Conservation (phyloP, 2,329 filamentous ascomycete species). For the Fusarium solani-melongenae region DNA sequence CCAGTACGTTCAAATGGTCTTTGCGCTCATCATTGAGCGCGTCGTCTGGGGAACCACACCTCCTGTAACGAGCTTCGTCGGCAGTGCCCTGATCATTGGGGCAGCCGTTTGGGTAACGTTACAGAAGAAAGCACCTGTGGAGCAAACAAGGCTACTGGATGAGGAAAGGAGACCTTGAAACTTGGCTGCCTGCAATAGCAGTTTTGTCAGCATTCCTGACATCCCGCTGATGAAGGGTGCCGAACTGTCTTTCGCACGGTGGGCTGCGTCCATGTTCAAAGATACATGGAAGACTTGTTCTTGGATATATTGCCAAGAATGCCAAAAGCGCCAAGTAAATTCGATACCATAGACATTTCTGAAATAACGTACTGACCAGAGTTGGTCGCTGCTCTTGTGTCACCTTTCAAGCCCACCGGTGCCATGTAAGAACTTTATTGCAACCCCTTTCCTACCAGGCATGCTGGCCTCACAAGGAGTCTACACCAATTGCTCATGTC, state of each 20-base stretch:
- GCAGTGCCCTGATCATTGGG: slow-evolving; percentile 54
- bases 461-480: neutral
- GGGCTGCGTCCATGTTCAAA: neutral
- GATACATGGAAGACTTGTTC: neutral
- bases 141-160: slow-evolving; percentile 40
- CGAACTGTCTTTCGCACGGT: neutral
- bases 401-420: neutral
- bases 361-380: neutral
- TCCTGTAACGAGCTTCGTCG: slow-evolving; percentile 51
- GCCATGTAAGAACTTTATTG: neutral
- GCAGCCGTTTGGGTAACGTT: slow-evolving; percentile 56
- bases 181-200: neutral
- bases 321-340: neutral
- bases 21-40: slow-evolving; percentile 53
- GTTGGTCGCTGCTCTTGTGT: neutral
- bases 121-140: slow-evolving; percentile 50
- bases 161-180: slow-evolving; percentile 51
- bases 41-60: slow-evolving; percentile 57
- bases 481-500: neutral
- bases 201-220: neutral
- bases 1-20: slow-evolving; percentile 49
- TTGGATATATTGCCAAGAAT: neutral
- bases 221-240: neutral
- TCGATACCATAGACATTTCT: neutral
- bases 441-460: neutral